Base-by-base conservation (phyloP, 2,329 filamentous ascomycete genomes). In the Dothistroma pini region DNA sequence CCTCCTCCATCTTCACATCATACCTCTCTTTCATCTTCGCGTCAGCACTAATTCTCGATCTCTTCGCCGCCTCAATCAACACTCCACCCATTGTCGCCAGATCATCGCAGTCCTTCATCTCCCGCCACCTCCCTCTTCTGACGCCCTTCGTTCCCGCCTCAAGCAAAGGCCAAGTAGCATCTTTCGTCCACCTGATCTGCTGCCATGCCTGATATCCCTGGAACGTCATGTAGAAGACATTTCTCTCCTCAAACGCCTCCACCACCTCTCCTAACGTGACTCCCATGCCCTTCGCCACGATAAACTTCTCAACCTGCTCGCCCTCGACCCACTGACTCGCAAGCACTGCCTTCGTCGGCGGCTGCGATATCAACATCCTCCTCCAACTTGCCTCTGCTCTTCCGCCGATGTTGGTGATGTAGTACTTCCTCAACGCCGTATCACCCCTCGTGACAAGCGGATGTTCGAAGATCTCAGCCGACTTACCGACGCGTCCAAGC, bases 301-400 rank as follows among this genome's bases (percentile, higher is more conserved):
- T n/a, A 12, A 25, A 51, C 25, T 32, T 51, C 48, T 51, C 48
- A 2, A 25, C 21, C 48, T 9, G 9, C 21, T 25, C 29, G 9
- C 48, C 48, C 5, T 25, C 16, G 21, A 12, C 16, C 48, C 48
- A 51, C 16, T n/a, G 10, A 12, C 48, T 32, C 48, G 25, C 48
- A 11, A 51, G 8, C 10, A 8, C 2, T 3, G 21, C 19, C 21
- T 29, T 51, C 12, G 44, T 12, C 8, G 57, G 51, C 12, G 57
- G 57, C 51, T 59, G 57, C 7, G 57, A 48, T 4, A 59, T 34
- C 8, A 59, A 38, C 52, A 54, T 54, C n/a, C 21, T 31, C 19
- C 38, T 25, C 57, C 51, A 59, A 22, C 34, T 54, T 16, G 57
- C 50, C 2, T 44, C 29, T 11, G 10, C 19, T 21, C 48, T 51